phyloP scores from a whole-genome alignment of 148 eudicot genomes.

The Cornus suecica region DNA sequence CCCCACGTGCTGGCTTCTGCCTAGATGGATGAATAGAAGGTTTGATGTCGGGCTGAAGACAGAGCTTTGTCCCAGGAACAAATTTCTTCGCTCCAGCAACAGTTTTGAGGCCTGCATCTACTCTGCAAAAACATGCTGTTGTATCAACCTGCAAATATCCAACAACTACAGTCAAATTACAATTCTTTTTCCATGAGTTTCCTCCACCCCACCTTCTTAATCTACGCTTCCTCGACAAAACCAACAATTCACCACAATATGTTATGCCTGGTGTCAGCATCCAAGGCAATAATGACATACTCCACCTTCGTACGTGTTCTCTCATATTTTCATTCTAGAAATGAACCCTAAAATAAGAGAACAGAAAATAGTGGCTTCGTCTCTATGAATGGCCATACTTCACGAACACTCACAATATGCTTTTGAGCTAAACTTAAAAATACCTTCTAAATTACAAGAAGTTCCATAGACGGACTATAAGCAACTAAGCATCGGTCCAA shows the following conservation, averaged over 20 bases:
- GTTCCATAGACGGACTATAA: background rate
- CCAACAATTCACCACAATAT: background rate
- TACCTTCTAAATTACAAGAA: background rate
- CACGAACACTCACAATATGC: background rate
- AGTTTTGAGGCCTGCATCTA: slow-evolving; percentile 78
- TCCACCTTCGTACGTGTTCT: background rate
- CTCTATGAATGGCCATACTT: background rate
- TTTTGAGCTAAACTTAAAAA: too few relatives aligned
- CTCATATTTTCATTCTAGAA: background rate
- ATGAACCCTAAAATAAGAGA: background rate
- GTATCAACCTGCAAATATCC: slow-evolving; percentile 70
- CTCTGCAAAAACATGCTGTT: slow-evolving; percentile 85
- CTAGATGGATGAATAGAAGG: slow-evolving; percentile 75
- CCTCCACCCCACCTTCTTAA: too few relatives aligned
- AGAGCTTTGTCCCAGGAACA: slow-evolving; percentile 78
- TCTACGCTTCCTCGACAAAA: background rate
- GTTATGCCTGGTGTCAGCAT: background rate
- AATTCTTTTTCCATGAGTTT: background rate
- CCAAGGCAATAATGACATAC: background rate
- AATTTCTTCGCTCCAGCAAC: slow-evolving; percentile 77
- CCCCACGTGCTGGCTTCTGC: slow-evolving; percentile 67
- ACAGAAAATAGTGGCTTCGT: background rate
- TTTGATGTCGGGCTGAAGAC: slow-evolving; percentile 72
- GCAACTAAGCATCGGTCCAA: too few relatives aligned
- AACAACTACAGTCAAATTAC: background rate